A percentile compares a stretch with the other conserved stretches of the same genome.
These are phyloP conservation scores for Candida succiphila DNA, from an alignment of 805 yeast genomes.

Conservation along the genomic window DNA sequence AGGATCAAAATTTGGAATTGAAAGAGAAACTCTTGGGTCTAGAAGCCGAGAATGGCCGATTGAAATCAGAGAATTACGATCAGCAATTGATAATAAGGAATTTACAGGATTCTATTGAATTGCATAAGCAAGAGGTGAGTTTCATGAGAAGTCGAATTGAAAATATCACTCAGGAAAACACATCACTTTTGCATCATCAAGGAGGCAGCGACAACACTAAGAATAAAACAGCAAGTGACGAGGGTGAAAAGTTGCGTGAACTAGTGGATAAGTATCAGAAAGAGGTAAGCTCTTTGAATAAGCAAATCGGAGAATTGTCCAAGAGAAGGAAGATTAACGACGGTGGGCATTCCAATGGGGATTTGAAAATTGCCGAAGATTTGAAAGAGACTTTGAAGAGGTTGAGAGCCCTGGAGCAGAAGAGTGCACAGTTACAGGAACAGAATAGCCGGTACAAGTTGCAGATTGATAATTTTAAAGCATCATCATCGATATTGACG, in stretches of 20 bases:
- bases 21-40: too few relatives aligned
- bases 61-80: too few relatives aligned
- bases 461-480: conserved; percentile 5
- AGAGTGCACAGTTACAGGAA: not conserved
- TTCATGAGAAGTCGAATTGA: conserved; percentile 12
- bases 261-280: not conserved
- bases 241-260: not conserved
- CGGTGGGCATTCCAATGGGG: not conserved
- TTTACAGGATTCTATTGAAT: conserved; percentile 7
- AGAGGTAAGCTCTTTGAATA: not conserved
- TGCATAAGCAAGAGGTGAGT: conserved; percentile 10
- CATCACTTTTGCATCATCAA: conserved; percentile 1
- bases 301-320: not conserved
- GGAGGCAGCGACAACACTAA: too few relatives aligned
- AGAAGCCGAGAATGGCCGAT: too few relatives aligned
- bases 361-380: not conserved
- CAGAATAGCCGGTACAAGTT: not conserved
- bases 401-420: not conserved
- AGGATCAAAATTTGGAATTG: conserved; percentile 2
- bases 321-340: not conserved
- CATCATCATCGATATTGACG: conserved; percentile 6
- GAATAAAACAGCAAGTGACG: not conserved
- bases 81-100: too few relatives aligned
- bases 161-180: conserved; percentile 9
- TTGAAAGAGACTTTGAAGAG: not conserved